Percentiles rank a stretch among this genome's conserved stretches.
Evolutionary conservation across 2,329 filamentous ascomycete species (phyloP).

Genomic region (Epichloe baconii): DNA sequence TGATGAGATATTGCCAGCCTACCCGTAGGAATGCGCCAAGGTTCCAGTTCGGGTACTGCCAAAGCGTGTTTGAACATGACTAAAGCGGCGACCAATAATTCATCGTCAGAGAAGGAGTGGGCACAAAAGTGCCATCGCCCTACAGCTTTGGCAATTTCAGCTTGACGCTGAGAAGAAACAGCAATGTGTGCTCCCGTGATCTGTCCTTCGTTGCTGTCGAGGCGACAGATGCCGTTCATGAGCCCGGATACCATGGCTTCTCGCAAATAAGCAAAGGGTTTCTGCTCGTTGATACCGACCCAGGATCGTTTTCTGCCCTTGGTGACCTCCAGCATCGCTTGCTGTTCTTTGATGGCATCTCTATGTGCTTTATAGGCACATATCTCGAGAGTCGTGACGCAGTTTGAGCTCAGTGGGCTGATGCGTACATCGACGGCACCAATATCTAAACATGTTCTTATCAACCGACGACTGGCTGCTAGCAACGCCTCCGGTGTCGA

Average conservation of each 20-base stretch:
- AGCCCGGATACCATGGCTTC: conserved; percentile 89
- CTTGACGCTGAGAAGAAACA: conserved; percentile 51
- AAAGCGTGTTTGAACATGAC: conserved; percentile 86
- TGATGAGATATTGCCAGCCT: conserved; percentile 17
- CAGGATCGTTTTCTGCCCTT: conserved; percentile 76
- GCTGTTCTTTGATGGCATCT: conserved; percentile 60
- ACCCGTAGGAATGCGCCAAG: conserved; percentile 71
- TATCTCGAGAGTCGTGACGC: conserved; percentile 62
- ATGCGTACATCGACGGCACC: conserved; percentile 79
- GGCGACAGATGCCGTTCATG: conserved; percentile 79
- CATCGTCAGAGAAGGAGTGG: conserved; percentile 80
- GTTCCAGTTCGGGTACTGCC: conserved; percentile 63
- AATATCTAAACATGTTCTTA: conserved; percentile 67
- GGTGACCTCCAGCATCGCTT: conserved; percentile 57
- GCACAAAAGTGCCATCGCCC: conserved; percentile 74
- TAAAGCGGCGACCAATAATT: conserved; percentile 73
- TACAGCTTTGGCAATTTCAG: conserved; percentile 53
- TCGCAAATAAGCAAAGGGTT: conserved; percentile 77
- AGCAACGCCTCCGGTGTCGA: conserved; percentile 14
- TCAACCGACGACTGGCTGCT: conserved; percentile 25
- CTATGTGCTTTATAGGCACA: conserved; percentile 76
- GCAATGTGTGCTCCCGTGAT: conserved; percentile 53
- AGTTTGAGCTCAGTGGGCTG: conserved; percentile 62
- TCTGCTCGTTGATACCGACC: conserved; percentile 76
- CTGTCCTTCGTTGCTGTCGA: conserved; percentile 47